Base-by-base conservation (phyloP, 306 rosid genomes). In the Ammopiptanthus mongolicus region DNA sequence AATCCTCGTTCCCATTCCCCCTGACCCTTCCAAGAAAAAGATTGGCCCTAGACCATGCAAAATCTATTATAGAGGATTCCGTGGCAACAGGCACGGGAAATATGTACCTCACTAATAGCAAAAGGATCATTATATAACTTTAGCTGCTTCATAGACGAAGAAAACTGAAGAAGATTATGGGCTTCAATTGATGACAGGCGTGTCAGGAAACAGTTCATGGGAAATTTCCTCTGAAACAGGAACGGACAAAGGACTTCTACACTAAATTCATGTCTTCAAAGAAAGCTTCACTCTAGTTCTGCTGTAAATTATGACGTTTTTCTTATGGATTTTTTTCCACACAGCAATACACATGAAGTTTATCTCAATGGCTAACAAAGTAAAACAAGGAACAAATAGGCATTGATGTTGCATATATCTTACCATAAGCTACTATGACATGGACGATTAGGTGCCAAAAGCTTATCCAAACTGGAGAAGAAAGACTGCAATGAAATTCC, bases 341-440 rank as follows among this genome's bases (percentile, higher is more conserved):
- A 33, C 0, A 63, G 72, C 53, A 50, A 75, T 64, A 34, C 65
- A 46, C 19, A 19, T 65, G 41, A 17, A 13, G 29, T 10, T 23
- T 3, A 69, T 21, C 47, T 21, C 21, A 44, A 51, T 14, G 41
- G 44, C 55, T 19, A 62, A 33, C 39, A 10, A 65, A 28, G 36
- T 47, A 62, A 46, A 41, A 65, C 50, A 56, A 36, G 22, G 67
- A 57, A 68, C 13, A 39, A 68, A 64, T 28, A 39, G 68, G 53
- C 48, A 53, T 34, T 41, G 47, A 62, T 18, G 52, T 22, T 42
- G 57, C 44, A 69, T 63, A 61, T 57, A 69, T 63, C 89, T 87
- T 86, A 90, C 95, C 97, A 93, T 80, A 93, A 87, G 87, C 95
- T 84, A 84, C 83, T 78, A 75, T 93, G 92, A 78, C 98, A 93